These are phyloP conservation scores for Fusarium sp. DNA, from an alignment of 2,329 filamentous ascomycete species.

Conservation along the genomic window DNA sequence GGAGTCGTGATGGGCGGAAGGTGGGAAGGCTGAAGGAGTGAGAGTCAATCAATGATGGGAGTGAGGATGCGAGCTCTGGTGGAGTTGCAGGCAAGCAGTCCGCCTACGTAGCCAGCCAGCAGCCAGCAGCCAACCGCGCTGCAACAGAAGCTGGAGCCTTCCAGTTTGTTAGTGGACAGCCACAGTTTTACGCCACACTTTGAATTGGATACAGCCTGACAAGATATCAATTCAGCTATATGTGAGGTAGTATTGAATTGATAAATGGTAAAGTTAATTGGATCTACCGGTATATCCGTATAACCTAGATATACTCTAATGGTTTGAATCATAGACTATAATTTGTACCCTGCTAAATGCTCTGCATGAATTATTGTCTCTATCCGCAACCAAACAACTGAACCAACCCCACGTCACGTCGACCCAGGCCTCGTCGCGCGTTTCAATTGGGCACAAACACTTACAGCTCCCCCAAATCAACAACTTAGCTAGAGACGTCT, in stretches of 20 bases:
- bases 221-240: neutral
- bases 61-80: constrained; percentile 45
- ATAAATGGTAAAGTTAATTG: neutral
- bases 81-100: constrained; percentile 54
- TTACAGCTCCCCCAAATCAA: constrained; percentile 38
- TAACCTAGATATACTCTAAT: neutral
- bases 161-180: constrained; percentile 24
- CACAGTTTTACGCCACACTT: constrained; percentile 39
- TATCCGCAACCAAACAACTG: constrained; percentile 10
- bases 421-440: constrained; percentile 31
- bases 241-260: neutral
- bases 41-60: constrained; percentile 30
- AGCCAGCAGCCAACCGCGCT: constrained; percentile 12
- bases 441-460: constrained; percentile 47
- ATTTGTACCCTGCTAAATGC: neutral
- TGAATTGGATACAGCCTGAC: neutral
- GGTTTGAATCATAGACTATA: neutral
- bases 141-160: constrained; percentile 27
- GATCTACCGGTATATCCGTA: neutral
- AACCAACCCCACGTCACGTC: constrained; percentile 43
- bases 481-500: constrained; percentile 7
- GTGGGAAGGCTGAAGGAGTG: constrained; percentile 26
- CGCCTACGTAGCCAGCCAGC: constrained; percentile 51
- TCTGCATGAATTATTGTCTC: neutral
- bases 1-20: constrained; percentile 2